Conservation (phyloP, 1,139 yeast species). For the Yamadazyma kanchanaburiensis region DNA sequence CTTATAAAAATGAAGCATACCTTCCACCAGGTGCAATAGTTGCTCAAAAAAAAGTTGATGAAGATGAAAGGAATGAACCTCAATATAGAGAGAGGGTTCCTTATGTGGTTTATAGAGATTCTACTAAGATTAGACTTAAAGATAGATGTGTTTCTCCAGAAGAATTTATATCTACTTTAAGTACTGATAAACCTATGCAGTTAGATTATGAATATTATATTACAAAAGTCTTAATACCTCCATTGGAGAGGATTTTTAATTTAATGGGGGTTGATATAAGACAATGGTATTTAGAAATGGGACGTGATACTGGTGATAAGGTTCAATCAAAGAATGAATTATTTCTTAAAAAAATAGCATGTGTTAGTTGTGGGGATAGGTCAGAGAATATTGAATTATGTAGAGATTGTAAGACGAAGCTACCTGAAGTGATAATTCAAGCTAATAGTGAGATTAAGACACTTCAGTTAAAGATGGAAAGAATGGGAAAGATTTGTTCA, state of each 20-base stretch:
- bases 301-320: background rate
- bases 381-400: conserved; percentile 16
- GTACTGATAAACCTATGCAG: conserved; percentile 30
- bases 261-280: conserved; percentile 77
- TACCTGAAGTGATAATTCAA: conserved; percentile 18
- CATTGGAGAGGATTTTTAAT: conserved; percentile 79
- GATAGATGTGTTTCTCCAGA: conserved; percentile 83
- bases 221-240: conserved; percentile 79
- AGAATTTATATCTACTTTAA: conserved; percentile 49
- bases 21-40: conserved; percentile 92
- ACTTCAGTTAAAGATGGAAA: conserved; percentile 12
- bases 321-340: conserved; percentile 3
- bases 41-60: conserved; percentile 56
- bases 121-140: conserved; percentile 60
- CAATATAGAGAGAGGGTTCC: conserved; percentile 89
- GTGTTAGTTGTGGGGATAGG: conserved; percentile 24
- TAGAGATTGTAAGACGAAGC: conserved; percentile 17
- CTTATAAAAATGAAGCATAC: conserved; percentile 65
- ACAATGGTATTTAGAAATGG: conserved; percentile 54
- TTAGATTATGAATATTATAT: conserved; percentile 86
- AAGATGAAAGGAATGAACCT: conserved; percentile 75
- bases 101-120: conserved; percentile 72
- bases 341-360: conserved; percentile 17
- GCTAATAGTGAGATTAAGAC: conserved; percentile 14
- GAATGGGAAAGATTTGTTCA: conserved; percentile 20